Percentiles rank a stretch among this genome's conserved stretches.
These are phyloP conservation scores for Sugiyamaella grinbergsii DNA, from an alignment of 1,139 yeast species.

Conservation along the genomic window DNA sequence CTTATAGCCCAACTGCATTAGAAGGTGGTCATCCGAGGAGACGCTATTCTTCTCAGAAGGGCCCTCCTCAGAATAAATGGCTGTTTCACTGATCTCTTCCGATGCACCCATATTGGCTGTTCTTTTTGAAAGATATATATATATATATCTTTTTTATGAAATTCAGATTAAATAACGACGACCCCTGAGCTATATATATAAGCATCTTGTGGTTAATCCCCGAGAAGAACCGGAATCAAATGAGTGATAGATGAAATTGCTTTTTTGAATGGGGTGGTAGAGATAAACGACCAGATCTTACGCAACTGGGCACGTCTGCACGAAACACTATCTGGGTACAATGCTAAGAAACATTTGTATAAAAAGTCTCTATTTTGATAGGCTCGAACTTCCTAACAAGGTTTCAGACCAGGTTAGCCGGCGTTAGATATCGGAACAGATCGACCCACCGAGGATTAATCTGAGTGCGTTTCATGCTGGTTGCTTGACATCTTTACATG, in stretches of 20 bases:
- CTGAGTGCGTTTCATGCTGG: background rate
- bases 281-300: no score
- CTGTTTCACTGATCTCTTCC: slow-evolving; percentile 10
- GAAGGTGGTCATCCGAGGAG: slow-evolving; percentile 39
- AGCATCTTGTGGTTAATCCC: background rate
- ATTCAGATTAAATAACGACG: background rate
- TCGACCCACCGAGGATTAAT: background rate
- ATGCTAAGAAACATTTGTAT: background rate
- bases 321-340: background rate
- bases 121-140: slow-evolving; percentile 34
- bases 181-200: slow-evolving; percentile 2
- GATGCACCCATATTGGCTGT: slow-evolving; percentile 14
- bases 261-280: no score
- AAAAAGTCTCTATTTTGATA: background rate
- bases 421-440: background rate
- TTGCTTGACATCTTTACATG: no score
- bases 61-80: slow-evolving; percentile 2
- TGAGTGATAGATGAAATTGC: background rate
- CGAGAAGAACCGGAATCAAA: background rate
- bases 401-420: background rate
- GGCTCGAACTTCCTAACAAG: slow-evolving; percentile 1
- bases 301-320: no score
- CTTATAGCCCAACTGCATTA: slow-evolving; percentile 60
- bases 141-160: background rate
- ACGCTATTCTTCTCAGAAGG: slow-evolving; percentile 8